phyloP scores from a whole-genome alignment of 192 early-diverging fungal genomes.

The Cladochytrium replicatum region DNA sequence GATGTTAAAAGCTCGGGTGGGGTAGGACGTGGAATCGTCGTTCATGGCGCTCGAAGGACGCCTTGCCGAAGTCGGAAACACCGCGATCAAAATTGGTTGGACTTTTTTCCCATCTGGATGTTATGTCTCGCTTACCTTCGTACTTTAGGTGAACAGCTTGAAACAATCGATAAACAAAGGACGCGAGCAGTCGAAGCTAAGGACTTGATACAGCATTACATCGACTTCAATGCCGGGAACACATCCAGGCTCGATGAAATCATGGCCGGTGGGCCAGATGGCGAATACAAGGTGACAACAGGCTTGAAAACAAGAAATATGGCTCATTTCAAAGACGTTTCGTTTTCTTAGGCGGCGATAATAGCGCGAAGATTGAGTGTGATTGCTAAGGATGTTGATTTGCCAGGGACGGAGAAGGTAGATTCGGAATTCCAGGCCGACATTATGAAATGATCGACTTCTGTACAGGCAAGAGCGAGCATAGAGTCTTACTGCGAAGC shows the following conservation, averaged over 20 bases:
- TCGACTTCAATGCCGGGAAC: conserved; percentile 76
- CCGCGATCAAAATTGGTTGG: conserved; percentile 85
- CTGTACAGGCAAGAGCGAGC: conserved; percentile 55
- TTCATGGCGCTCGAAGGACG: conserved; percentile 82
- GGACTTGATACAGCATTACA: conserved; percentile 87
- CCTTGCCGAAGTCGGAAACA: conserved; percentile 87
- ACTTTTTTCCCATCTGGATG: background rate
- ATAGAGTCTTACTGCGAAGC: conserved; percentile 91
- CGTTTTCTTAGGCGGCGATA: conserved; percentile 57
- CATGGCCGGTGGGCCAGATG: conserved; percentile 63
- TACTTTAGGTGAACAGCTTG: conserved; percentile 92
- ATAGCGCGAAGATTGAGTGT: conserved; percentile 75
- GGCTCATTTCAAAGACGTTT: background rate
- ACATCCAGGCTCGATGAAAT: conserved; percentile 66
- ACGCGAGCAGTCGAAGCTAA: conserved; percentile 77
- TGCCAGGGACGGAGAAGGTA: conserved; percentile 56
- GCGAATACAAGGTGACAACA: conserved; percentile 71
- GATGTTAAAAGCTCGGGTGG: conserved; percentile 45
- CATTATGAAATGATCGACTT: background rate
- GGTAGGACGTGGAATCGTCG: conserved; percentile 74
- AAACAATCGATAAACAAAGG: conserved; percentile 88
- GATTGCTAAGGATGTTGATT: conserved; percentile 73
- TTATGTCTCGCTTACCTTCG: background rate
- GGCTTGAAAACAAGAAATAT: background rate
- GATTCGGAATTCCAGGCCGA: background rate